Conservation (phyloP, 768 basidiomycete genomes). For the Suillus tomentosus region DNA sequence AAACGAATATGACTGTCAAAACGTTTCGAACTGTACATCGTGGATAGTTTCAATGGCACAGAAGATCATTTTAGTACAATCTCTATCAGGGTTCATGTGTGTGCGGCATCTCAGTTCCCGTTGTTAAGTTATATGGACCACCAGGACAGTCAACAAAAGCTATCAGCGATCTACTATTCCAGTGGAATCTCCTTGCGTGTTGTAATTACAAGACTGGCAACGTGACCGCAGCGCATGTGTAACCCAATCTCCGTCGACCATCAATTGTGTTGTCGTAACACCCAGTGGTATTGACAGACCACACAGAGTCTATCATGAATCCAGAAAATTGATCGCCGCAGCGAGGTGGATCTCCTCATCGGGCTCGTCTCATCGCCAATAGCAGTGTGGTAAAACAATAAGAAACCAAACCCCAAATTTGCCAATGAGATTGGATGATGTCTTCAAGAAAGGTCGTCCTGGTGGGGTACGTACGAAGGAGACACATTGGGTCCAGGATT, state of each 20-base stretch:
- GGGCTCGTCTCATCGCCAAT: constrained; percentile 19
- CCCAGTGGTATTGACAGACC: constrained; percentile 25
- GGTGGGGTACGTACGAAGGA: constrained; percentile 9
- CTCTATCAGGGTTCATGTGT: not conserved
- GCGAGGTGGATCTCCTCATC: constrained; percentile 36
- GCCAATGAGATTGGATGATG: constrained; percentile 20
- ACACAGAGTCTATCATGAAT: constrained; percentile 38
- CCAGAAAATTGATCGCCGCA: constrained; percentile 36
- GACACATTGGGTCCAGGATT: constrained; percentile 3
- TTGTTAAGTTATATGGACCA: not conserved
- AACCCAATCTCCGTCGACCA: not conserved
- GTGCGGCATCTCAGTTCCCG: not conserved
- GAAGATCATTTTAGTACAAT: not conserved
- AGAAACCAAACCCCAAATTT: constrained; percentile 30
- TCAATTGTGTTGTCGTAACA: constrained; percentile 19
- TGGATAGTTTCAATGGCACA: not conserved
- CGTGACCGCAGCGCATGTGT: not conserved
- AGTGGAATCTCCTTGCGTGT: constrained; percentile 22
- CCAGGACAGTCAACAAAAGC: not conserved
- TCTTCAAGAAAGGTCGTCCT: constrained; percentile 11
- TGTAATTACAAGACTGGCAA: constrained; percentile 20
- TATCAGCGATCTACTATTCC: constrained; percentile 22
- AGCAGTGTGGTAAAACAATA: constrained; percentile 37
- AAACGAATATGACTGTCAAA: not conserved
- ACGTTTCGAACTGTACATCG: not conserved